A percentile compares a stretch with the other conserved stretches of the same genome.
phyloP scores from a whole-genome alignment of 1,284 basidiomycete genomes.

The Sporisorium iseilematis-ciliati region DNA sequence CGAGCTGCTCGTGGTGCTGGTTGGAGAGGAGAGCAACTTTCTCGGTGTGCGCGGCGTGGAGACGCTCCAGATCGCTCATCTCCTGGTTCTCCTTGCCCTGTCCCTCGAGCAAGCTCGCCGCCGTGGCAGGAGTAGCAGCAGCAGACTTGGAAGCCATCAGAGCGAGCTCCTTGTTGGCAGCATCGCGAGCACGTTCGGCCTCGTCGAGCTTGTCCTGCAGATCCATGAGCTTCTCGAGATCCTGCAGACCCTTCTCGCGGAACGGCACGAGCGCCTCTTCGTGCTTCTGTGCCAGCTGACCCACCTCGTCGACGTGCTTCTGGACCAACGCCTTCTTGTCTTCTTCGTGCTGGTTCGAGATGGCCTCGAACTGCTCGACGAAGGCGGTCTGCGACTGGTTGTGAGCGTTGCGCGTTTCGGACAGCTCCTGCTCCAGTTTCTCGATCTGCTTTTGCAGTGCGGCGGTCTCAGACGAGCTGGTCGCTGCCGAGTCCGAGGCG shows the following conservation, averaged over 20 bases:
- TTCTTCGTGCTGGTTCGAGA: constrained; percentile 28
- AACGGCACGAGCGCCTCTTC: constrained; percentile 32
- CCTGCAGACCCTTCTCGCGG: constrained; percentile 42
- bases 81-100: constrained; percentile 42
- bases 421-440: constrained; percentile 42
- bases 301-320: constrained; percentile 50
- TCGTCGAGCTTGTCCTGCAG: constrained; percentile 53
- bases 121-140: constrained; percentile 26
- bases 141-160: constrained; percentile 36
- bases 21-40: constrained; percentile 37
- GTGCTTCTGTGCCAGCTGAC: constrained; percentile 29
- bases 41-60: constrained; percentile 54
- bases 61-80: constrained; percentile 49
- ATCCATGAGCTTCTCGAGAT: constrained; percentile 47
- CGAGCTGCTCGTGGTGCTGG: constrained; percentile 46
- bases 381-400: constrained; percentile 51
- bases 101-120: constrained; percentile 28
- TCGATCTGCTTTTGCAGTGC: constrained; percentile 37
- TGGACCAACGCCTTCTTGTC: constrained; percentile 42
- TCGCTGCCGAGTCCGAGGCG: constrained; percentile 27
- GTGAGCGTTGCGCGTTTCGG: constrained; percentile 37
- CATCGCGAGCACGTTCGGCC: constrained; percentile 50
- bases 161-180: constrained; percentile 27
- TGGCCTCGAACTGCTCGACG: constrained; percentile 49
- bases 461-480: constrained; percentile 30